Evolutionary conservation across 2,329 filamentous ascomycete species (phyloP).

Genomic region (Penicillium expansum): DNA sequence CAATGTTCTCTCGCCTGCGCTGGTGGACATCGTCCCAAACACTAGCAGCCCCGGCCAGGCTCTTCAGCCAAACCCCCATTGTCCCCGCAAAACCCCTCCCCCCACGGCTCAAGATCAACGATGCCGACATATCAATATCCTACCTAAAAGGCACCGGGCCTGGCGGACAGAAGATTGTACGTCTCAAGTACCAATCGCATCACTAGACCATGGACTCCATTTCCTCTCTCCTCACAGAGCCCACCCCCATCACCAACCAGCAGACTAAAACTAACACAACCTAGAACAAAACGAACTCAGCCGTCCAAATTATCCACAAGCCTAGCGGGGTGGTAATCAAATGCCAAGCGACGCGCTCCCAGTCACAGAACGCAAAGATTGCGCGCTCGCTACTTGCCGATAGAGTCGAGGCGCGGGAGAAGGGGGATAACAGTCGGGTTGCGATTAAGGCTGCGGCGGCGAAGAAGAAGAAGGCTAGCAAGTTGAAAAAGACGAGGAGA

Average conservation of each 20-base stretch:
- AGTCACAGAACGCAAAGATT: slow-evolving; percentile 81
- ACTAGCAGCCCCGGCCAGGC: not conserved
- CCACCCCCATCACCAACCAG: not conserved
- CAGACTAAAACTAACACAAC: not conserved
- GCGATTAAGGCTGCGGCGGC: slow-evolving; percentile 81
- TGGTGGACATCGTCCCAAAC: not conserved
- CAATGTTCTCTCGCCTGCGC: slow-evolving; percentile 12
- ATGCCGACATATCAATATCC: slow-evolving; percentile 75
- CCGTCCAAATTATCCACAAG: slow-evolving; percentile 86
- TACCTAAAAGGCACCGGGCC: slow-evolving; percentile 92
- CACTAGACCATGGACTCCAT: not conserved
- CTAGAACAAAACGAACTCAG: slow-evolving; percentile 91
- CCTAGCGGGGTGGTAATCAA: slow-evolving; percentile 93
- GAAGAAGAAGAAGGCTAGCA: slow-evolving; percentile 55
- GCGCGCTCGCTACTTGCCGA: slow-evolving; percentile 75
- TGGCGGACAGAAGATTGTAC: slow-evolving; percentile 90
- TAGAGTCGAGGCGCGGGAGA: slow-evolving; percentile 69
- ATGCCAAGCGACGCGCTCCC: slow-evolving; percentile 84
- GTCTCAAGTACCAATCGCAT: slow-evolving; percentile 13
- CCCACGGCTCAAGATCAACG: slow-evolving; percentile 70
- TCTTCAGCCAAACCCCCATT: slow-evolving; percentile 26
- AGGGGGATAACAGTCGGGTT: slow-evolving; percentile 72
- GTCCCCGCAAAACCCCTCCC: slow-evolving; percentile 62
- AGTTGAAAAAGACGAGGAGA: slow-evolving; percentile 44
- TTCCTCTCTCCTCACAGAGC: not conserved